Evolutionary conservation across 1,284 basidiomycete genomes (phyloP), one percentile per base, ranked within the genome.

Genomic region (Hortiboletus rubellus): DNA sequence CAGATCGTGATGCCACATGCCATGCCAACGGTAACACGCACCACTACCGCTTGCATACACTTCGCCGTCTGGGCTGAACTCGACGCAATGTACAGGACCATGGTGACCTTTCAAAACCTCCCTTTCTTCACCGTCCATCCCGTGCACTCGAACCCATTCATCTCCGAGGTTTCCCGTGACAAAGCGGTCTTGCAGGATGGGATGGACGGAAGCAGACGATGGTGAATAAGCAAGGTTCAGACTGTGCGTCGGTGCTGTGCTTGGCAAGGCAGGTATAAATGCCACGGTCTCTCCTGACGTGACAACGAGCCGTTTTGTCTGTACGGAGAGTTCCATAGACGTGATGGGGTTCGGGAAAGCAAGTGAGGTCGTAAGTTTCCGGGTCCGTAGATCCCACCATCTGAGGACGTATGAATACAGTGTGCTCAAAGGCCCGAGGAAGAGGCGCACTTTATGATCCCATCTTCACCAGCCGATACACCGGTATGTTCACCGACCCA

Each of bases 91-190:
- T 12, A 97, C 96, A 14, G 96, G 96, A 15, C 96, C 96, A 71
- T 99, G 96, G 72, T 99, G 97, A 7, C 96, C 96, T 74, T 98
- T 98, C 65, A 96, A 83, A 54, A 98, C 85, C 60, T 98, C 96
- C 60, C 84, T 77, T 77, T 98, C 94, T 69, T 88, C 84, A 2
- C 93, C 96, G n/a, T 89, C 84, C 67, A 94, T 87, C 43, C 92
- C 91, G 70, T 98, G 96, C 36, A 98, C 86, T 43, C 96, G 81
- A 24, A 99, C 95, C 97, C 97, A 99, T 62, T 97, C 95, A 73
- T 99, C 97, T 12, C 80, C 83, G 43, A 83, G 81, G 60, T 87
- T 92, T n/a, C 97, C 96, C 0, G 92, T 95, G 43, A 98, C 89
- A 73, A 98, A 98, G 34, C 92, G 82, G 73, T 97, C 92, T 66